Percentiles rank a stretch among this genome's conserved stretches.
These are phyloP conservation scores for Breviolum minutum DNA, from an alignment of 73 alveolate genomes.

Conservation along the genomic window DNA sequence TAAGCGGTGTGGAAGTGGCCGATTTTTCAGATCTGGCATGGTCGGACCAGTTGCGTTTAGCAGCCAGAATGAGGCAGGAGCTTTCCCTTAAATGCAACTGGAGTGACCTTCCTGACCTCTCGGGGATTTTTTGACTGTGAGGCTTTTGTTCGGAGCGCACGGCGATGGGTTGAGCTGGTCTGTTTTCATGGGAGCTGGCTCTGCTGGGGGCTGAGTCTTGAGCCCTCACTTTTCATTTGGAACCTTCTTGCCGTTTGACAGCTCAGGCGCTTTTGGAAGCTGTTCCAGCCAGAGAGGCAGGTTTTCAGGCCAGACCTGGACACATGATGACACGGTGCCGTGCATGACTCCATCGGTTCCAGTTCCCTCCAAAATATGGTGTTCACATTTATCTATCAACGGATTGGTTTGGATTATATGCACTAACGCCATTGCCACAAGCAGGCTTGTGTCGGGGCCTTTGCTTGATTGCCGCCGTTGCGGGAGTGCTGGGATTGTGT, in stretches of 20 bases:
- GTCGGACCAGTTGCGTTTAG: slow-evolving; percentile 81
- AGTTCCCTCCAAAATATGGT: neutral
- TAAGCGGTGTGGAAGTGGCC: slow-evolving; percentile 54
- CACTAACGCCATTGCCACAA: neutral
- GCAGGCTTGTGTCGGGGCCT: slow-evolving; percentile 63
- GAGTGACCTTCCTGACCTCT: neutral
- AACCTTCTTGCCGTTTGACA: neutral
- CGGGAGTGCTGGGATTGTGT: neutral
- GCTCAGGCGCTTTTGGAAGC: slow-evolving; percentile 75
- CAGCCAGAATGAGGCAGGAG: slow-evolving; percentile 61
- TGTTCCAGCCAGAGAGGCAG: slow-evolving; percentile 64
- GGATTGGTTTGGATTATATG: too few species aligned
- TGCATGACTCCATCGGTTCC: neutral
- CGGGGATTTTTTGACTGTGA: neutral
- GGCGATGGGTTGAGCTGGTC: slow-evolving; percentile 92
- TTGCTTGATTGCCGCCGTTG: neutral
- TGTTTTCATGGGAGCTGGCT: slow-evolving; percentile 88
- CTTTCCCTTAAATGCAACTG: neutral
- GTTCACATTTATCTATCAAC: neutral
- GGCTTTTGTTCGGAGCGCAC: slow-evolving; percentile 83
- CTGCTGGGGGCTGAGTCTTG: slow-evolving; percentile 21
- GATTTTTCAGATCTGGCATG: slow-evolving; percentile 73
- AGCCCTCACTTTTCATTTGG: neutral
- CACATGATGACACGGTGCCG: too few species aligned
- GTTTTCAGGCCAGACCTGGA: slow-evolving; percentile 45